Conservation (phyloP, 371 early-diverging fungal species). For the Mortierella sp. region DNA sequence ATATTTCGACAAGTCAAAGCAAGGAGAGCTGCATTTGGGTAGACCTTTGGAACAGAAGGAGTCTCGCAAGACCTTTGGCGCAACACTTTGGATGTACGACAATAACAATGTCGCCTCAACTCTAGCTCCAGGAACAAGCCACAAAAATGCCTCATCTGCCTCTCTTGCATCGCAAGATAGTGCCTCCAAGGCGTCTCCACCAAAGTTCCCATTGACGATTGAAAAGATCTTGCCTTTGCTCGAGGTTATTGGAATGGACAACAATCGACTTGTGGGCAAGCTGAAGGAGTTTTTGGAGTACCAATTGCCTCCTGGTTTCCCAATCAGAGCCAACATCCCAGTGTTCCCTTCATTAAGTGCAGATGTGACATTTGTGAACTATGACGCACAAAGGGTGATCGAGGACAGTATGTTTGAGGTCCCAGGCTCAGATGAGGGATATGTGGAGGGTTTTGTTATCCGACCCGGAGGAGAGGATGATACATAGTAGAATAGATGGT, state of each 20-base stretch:
- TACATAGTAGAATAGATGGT: constrained; percentile 1
- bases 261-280: constrained; percentile 55
- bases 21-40: constrained; percentile 53
- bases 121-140: constrained; percentile 3
- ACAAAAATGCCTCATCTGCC: constrained; percentile 8
- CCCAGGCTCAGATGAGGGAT: constrained; percentile 35
- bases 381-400: constrained; percentile 46
- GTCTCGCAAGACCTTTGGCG: constrained; percentile 47
- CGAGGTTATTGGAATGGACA: constrained; percentile 56
- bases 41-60: constrained; percentile 50
- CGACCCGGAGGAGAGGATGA: constrained; percentile 47
- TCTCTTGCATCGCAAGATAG: constrained; percentile 11
- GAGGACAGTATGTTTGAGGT: constrained; percentile 45
- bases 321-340: constrained; percentile 55
- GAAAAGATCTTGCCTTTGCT: constrained; percentile 49
- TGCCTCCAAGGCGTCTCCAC: constrained; percentile 4
- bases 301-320: constrained; percentile 56
- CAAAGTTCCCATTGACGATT: constrained; percentile 51
- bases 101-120: constrained; percentile 1
- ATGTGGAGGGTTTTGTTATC: constrained; percentile 39
- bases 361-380: constrained; percentile 56
- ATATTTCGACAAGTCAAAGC: constrained; percentile 42
- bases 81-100: constrained; percentile 58
- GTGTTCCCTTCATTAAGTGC: constrained; percentile 53
- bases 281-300: constrained; percentile 51